These are phyloP conservation scores for Torulaspora pretoriensis DNA, from an alignment of 1,139 yeast species.

Conservation along the genomic window DNA sequence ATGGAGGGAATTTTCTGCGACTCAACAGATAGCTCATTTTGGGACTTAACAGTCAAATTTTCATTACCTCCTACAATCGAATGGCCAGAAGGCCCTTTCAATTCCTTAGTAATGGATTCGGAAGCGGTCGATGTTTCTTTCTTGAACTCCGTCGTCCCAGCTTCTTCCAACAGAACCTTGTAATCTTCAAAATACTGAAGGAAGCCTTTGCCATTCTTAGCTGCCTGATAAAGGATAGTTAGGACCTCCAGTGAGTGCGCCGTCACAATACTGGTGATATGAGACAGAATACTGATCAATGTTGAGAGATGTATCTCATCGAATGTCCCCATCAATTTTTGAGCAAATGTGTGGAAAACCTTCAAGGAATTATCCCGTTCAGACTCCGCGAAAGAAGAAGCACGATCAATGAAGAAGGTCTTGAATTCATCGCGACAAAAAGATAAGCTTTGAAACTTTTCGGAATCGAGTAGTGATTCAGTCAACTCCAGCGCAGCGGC, in stretches of 20 bases:
- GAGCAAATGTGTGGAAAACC: constrained; percentile 3
- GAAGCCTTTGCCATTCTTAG: neutral
- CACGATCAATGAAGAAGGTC: constrained; percentile 13
- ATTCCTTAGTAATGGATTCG: no score
- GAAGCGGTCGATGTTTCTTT: neutral
- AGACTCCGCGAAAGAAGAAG: neutral
- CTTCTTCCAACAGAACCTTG: constrained; percentile 1
- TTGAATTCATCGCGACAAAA: constrained; percentile 15
- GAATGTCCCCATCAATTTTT: constrained; percentile 6
- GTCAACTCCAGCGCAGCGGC: constrained; percentile 8
- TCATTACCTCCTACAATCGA: no score
- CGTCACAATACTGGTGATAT: constrained; percentile 2
- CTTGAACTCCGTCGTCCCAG: neutral
- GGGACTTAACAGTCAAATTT: no score
- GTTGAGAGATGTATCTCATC: constrained; percentile 4
- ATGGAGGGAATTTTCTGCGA: neutral
- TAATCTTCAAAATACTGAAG: neutral
- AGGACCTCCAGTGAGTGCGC: constrained; percentile 2
- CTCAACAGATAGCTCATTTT: neutral
- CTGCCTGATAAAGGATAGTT: neutral
- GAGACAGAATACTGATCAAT: constrained; percentile 1
- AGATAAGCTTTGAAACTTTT: constrained; percentile 13
- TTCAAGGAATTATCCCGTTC: neutral
- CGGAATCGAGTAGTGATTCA: constrained; percentile 6
- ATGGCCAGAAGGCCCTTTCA: no score